Conservation (phyloP, 2,329 filamentous ascomycete species). For the Clarireedia paspali region DNA sequence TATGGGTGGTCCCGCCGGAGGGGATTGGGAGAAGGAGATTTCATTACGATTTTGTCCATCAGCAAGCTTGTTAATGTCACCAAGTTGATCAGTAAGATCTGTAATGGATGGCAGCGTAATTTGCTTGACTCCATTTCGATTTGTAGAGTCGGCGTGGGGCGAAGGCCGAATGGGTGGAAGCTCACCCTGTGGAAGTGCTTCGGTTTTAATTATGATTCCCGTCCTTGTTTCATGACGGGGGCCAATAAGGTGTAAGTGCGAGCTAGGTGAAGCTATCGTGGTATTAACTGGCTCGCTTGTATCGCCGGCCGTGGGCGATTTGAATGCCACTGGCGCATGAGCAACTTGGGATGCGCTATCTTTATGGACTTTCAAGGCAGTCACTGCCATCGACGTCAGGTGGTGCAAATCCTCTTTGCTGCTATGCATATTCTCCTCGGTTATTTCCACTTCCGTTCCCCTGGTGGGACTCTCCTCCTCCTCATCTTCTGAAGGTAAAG, state of each 20-base stretch:
- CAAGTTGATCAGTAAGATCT: conserved; percentile 21
- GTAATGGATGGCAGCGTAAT: conserved; percentile 25
- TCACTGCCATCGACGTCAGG: conserved; percentile 5
- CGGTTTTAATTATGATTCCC: background rate
- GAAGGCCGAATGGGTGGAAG: conserved; percentile 26
- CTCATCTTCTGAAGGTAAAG: conserved; percentile 41
- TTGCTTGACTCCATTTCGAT: conserved; percentile 19
- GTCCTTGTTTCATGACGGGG: background rate
- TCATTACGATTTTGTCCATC: conserved; percentile 16
- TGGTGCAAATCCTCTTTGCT: conserved; percentile 10
- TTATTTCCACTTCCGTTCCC: conserved; percentile 17
- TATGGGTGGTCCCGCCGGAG: conserved; percentile 18
- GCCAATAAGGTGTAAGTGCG: background rate
- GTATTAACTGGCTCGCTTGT: background rate
- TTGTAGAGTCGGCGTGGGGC: conserved; percentile 21
- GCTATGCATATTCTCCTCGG: conserved; percentile 20
- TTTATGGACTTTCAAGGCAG: conserved; percentile 4
- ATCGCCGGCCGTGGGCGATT: background rate
- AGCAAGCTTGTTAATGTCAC: conserved; percentile 24
- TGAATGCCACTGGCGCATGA: background rate
- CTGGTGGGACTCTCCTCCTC: conserved; percentile 31
- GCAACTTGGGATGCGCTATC: background rate
- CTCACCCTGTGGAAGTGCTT: conserved; percentile 15
- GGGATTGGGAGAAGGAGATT: conserved; percentile 23
- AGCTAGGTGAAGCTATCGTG: background rate